Percentiles rank a stretch among this genome's conserved stretches.
These are phyloP conservation scores for Nemophila menziesii DNA, from an alignment of 257 asterid genomes.

Conservation along the genomic window DNA sequence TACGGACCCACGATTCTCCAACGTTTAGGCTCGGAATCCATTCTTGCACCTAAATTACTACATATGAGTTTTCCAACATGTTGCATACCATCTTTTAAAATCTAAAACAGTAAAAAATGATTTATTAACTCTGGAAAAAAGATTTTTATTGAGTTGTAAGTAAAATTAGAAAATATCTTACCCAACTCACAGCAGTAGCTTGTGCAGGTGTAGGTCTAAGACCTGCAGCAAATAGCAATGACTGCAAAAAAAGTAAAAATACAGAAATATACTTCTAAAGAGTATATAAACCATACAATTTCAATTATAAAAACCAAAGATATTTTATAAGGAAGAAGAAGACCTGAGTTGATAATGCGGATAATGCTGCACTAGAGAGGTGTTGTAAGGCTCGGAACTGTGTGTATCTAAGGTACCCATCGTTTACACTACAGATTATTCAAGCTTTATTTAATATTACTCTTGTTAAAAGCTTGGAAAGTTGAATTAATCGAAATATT, in stretches of 20 bases:
- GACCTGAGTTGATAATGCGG: constrained; percentile 97
- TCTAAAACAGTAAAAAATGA: constrained; percentile 27
- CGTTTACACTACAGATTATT: constrained; percentile 71
- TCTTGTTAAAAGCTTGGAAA: background rate
- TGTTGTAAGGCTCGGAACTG: constrained; percentile 93
- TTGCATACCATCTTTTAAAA: constrained; percentile 93
- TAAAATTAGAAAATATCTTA: constrained; percentile 19
- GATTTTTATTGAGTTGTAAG: background rate
- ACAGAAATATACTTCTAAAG: constrained; percentile 16
- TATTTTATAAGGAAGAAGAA: constrained; percentile 28
- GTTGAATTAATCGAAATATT: constrained; percentile 2
- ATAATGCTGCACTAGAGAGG: constrained; percentile 83
- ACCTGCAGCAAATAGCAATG: constrained; percentile 97
- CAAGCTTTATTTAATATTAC: background rate
- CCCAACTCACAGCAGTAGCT: constrained; percentile 99
- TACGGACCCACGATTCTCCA: constrained; percentile 84
- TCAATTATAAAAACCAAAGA: too few relatives aligned
- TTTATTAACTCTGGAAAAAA: too few relatives aligned
- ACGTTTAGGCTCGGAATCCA: constrained; percentile 97
- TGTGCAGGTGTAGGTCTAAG: constrained; percentile 98
- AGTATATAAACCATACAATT: too few relatives aligned
- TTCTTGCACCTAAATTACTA: constrained; percentile 92
- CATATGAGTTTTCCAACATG: constrained; percentile 92
- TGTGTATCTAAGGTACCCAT: constrained; percentile 92
- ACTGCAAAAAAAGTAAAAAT: constrained; percentile 66